phyloP scores from a whole-genome alignment of 2,329 filamentous ascomycete genomes.

The Aspergillus brasiliensis region DNA sequence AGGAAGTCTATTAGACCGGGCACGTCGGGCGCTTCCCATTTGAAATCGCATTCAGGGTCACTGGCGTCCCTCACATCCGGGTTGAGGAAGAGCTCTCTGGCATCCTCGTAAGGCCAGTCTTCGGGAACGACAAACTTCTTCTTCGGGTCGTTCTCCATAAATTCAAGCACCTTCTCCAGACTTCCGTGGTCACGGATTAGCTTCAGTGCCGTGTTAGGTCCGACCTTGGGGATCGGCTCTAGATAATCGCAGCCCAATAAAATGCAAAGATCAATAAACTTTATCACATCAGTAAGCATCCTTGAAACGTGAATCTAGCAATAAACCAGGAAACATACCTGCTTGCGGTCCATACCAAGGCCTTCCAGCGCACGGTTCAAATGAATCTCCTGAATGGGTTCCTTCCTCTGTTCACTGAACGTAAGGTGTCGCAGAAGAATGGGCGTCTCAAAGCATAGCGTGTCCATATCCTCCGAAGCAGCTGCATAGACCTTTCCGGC shows the following conservation, averaged over 20 bases:
- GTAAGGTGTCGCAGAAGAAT: constrained; percentile 91
- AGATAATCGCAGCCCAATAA: constrained; percentile 97
- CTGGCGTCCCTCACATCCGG: constrained; percentile 85
- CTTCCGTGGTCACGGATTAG: constrained; percentile 89
- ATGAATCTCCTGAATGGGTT: constrained; percentile 94
- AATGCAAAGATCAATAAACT: constrained; percentile 98
- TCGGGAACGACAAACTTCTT: constrained; percentile 84
- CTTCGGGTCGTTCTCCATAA: constrained; percentile 73
- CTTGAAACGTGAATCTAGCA: constrained; percentile 11
- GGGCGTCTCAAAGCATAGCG: constrained; percentile 89
- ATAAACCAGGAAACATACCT: constrained; percentile 57
- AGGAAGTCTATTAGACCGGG: constrained; percentile 88
- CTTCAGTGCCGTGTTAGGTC: constrained; percentile 87
- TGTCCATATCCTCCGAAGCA: constrained; percentile 98
- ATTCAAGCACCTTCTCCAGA: constrained; percentile 83
- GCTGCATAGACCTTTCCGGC: constrained; percentile 96
- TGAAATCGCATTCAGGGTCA: constrained; percentile 89
- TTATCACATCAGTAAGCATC: constrained; percentile 15
- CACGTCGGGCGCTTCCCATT: constrained; percentile 92
- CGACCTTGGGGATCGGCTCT: constrained; percentile 92
- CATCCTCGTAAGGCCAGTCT: constrained; percentile 95
- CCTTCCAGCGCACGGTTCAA: constrained; percentile 85
- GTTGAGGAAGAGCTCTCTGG: constrained; percentile 85
- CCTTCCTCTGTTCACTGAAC: constrained; percentile 95
- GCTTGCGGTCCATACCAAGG: constrained; percentile 80